Evolutionary conservation across 257 asterid species (phyloP).

Genomic region (Schizonepeta tenuifolia): DNA sequence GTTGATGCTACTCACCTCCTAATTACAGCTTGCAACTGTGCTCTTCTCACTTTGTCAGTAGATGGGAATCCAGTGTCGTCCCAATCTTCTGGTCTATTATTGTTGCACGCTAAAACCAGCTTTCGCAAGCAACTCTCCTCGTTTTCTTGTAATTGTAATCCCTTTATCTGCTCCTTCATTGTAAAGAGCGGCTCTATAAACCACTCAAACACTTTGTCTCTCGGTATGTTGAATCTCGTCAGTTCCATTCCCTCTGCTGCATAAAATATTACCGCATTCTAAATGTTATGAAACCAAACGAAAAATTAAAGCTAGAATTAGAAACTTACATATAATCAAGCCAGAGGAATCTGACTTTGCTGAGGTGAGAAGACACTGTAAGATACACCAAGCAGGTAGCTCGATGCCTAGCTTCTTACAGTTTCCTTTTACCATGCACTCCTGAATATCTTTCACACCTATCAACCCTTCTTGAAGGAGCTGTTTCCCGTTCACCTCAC

Average conservation of each 20-base stretch:
- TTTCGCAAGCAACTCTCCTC: constrained; percentile 70
- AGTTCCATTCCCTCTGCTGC: constrained; percentile 74
- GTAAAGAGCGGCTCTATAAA: constrained; percentile 73
- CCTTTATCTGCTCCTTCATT: constrained; percentile 83
- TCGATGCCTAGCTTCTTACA: constrained; percentile 78
- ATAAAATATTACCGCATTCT: constrained; percentile 14
- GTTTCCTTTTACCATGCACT: constrained; percentile 64
- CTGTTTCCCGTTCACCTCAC: constrained; percentile 67
- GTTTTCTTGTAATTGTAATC: constrained; percentile 52
- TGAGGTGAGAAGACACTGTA: constrained; percentile 74
- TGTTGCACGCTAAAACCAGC: constrained; percentile 56
- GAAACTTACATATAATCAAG: constrained; percentile 62
- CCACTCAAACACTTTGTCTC: constrained; percentile 84
- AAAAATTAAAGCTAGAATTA: neutral
- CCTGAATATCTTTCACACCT: constrained; percentile 68
- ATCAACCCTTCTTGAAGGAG: constrained; percentile 74
- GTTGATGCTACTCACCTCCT: constrained; percentile 56
- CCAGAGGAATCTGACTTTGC: constrained; percentile 68
- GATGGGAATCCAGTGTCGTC: constrained; percentile 72
- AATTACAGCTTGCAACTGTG: constrained; percentile 79
- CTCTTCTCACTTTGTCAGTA: constrained; percentile 68
- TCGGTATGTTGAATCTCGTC: constrained; percentile 64
- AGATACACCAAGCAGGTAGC: constrained; percentile 83
- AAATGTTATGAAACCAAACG: neutral
- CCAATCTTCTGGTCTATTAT: constrained; percentile 82